These are phyloP conservation scores for Chloris gayana DNA, from an alignment of 176 grass and related monocot genomes.

Conservation along the genomic window DNA sequence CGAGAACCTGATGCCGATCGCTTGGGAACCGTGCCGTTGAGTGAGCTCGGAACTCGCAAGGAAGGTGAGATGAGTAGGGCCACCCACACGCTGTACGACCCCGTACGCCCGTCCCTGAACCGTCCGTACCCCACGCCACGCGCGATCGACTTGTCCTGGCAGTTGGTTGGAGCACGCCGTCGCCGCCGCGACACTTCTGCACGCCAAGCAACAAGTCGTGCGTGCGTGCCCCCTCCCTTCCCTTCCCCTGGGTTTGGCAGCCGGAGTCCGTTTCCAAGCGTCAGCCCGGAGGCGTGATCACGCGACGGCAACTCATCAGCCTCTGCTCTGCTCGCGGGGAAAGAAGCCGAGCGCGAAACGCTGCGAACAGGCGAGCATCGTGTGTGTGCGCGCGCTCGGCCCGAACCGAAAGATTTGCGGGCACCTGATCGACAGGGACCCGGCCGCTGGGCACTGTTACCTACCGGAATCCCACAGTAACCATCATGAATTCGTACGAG, in stretches of 20 bases:
- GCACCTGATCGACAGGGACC: constrained; percentile 7
- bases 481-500: constrained; percentile 1
- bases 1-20: background rate
- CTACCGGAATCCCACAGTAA: constrained; percentile 15
- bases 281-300: background rate
- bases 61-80: background rate
- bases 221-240: too few relatives aligned
- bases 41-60: background rate
- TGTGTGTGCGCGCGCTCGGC: background rate
- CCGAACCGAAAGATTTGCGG: background rate
- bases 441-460: background rate
- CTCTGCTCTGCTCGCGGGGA: too few relatives aligned
- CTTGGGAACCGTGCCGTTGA: background rate
- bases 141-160: background rate
- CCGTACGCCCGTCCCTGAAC: constrained; percentile 22
- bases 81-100: background rate
- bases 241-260: background rate
- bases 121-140: constrained; percentile 4
- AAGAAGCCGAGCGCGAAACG: too few relatives aligned
- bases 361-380: background rate
- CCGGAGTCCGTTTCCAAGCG: background rate
- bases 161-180: constrained; percentile 43
- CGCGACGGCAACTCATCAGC: too few relatives aligned
- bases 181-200: constrained; percentile 8
- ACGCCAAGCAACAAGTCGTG: background rate